Percentiles rank a stretch among this genome's conserved stretches.
Conservation (phyloP, 1,139 yeast species). For the Yamadazyma dushanensis region DNA sequence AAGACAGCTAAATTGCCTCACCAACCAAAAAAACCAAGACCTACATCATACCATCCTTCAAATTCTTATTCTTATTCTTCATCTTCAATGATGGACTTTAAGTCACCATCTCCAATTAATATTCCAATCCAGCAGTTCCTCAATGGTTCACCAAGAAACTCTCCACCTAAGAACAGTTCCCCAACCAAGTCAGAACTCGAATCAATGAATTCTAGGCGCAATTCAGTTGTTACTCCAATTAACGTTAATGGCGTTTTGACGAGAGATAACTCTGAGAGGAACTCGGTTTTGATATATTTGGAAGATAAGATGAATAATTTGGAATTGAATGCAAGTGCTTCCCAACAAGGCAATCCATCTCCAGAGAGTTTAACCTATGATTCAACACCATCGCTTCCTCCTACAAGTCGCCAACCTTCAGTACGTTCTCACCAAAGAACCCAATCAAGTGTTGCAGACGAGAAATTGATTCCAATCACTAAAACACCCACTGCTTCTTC, state of each 20-base stretch:
- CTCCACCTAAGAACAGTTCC: constrained; percentile 18
- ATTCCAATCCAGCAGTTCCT: constrained; percentile 38
- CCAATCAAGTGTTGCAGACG: neutral
- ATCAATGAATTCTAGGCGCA: constrained; percentile 30
- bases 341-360: constrained; percentile 1
- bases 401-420: neutral
- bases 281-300: constrained; percentile 45
- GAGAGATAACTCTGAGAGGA: constrained; percentile 33
- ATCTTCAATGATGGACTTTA: constrained; percentile 29
- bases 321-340: constrained; percentile 28
- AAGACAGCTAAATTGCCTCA: constrained; percentile 36
- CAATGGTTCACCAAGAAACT: constrained; percentile 26
- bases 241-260: constrained; percentile 51
- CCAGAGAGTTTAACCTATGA: neutral
- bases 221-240: constrained; percentile 46
- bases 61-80: constrained; percentile 68
- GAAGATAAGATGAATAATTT: constrained; percentile 49
- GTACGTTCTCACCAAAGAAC: neutral
- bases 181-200: constrained; percentile 19
- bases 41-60: constrained; percentile 79
- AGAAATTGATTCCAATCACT: constrained; percentile 3
- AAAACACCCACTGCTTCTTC: constrained; percentile 3
- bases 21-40: constrained; percentile 63
- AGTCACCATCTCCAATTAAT: constrained; percentile 31
- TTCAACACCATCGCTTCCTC: neutral